Conservation (phyloP, 1,284 basidiomycete genomes). For the Sporisorium graminicola region DNA sequence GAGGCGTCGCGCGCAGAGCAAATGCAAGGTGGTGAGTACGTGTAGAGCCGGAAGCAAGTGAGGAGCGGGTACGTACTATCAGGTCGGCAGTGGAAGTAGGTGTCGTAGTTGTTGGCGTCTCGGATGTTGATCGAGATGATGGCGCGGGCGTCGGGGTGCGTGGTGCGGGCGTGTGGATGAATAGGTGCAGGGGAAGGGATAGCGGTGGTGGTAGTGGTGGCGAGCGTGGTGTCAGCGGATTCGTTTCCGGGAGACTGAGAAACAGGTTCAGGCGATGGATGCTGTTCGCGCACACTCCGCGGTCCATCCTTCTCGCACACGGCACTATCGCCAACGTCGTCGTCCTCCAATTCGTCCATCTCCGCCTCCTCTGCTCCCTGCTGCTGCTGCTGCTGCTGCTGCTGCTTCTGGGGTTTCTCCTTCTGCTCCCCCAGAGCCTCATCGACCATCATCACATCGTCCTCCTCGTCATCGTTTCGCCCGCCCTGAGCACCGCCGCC, state of each 20-base stretch:
- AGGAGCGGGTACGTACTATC: conserved; percentile 13
- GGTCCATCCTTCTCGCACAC: not conserved
- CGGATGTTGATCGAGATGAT: conserved; percentile 7
- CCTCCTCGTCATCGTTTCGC: too few species aligned
- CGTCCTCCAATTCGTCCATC: conserved; percentile 4
- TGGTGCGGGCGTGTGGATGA: too few species aligned
- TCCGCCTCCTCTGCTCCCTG: not conserved
- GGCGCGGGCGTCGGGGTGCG: not conserved
- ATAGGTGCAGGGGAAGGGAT: not conserved
- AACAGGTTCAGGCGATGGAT: not conserved
- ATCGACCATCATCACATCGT: not conserved
- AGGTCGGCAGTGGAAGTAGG: conserved; percentile 10
- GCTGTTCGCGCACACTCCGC: not conserved
- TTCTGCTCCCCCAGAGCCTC: not conserved
- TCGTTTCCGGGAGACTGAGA: not conserved
- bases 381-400: not conserved
- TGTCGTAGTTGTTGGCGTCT: conserved; percentile 23
- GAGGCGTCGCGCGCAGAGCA: not conserved
- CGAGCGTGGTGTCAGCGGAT: not conserved
- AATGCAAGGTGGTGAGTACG: not conserved
- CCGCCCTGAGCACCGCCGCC: too few species aligned
- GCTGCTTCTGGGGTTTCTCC: not conserved
- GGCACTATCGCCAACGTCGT: not conserved
- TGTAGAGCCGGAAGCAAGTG: too few species aligned
- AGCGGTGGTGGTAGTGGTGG: not conserved